A percentile compares a stretch with the other conserved stretches of the same genome.
phyloP scores from a whole-genome alignment of 1,284 basidiomycete genomes.

The Mycosarcoma mackinlayi region DNA sequence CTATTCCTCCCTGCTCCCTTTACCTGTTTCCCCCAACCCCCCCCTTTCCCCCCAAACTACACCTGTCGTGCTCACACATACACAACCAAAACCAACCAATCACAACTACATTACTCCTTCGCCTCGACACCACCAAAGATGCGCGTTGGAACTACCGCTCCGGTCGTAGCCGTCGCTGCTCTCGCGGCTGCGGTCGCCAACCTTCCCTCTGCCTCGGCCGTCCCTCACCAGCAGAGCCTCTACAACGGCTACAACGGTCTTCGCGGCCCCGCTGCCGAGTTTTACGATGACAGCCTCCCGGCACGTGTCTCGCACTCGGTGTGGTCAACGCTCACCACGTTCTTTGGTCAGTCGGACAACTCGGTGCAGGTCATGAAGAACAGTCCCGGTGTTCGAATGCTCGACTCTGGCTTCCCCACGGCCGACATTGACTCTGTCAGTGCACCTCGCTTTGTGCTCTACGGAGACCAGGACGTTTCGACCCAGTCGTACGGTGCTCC shows the following conservation, averaged over 20 bases:
- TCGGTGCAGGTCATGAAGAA: slow-evolving; percentile 32
- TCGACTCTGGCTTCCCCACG: slow-evolving; percentile 42
- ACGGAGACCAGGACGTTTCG: slow-evolving; percentile 41
- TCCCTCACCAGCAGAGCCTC: slow-evolving; percentile 39
- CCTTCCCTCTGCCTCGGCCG: slow-evolving; percentile 15
- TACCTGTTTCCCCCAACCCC: not conserved
- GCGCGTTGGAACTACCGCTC: slow-evolving; percentile 20
- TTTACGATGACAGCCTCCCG: slow-evolving; percentile 50
- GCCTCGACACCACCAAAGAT: slow-evolving; percentile 8
- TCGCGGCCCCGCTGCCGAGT: slow-evolving; percentile 17
- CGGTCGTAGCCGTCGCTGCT: slow-evolving; percentile 20
- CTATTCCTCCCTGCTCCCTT: slow-evolving; percentile 2
- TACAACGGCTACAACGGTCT: slow-evolving; percentile 48
- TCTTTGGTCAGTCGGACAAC: slow-evolving; percentile 26
- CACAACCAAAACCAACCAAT: not conserved
- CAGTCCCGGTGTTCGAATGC: slow-evolving; percentile 28
- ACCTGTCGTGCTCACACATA: not conserved
- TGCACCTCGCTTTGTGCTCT: slow-evolving; percentile 43
- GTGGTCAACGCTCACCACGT: slow-evolving; percentile 30
- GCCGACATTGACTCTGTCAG: slow-evolving; percentile 39
- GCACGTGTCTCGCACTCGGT: slow-evolving; percentile 29
- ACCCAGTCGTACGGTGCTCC: slow-evolving; percentile 46
- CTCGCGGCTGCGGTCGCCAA: slow-evolving; percentile 25
- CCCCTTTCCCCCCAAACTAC: not conserved
- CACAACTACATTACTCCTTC: not conserved